These are phyloP conservation scores for Neonectria hederae DNA, from an alignment of 2,329 filamentous ascomycete species.

Conservation along the genomic window DNA sequence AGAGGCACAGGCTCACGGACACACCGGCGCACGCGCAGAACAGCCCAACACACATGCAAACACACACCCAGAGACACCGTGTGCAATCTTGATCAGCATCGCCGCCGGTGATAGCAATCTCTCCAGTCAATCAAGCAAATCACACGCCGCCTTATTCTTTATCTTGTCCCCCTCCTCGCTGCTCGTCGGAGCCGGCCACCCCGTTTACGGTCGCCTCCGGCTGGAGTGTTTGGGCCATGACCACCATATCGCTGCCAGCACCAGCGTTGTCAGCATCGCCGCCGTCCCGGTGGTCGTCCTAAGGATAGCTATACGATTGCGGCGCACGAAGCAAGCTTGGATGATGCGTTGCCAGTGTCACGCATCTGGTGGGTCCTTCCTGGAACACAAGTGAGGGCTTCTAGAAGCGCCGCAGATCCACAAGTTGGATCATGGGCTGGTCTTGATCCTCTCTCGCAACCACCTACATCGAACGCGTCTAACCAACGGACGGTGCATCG, in stretches of 20 bases:
- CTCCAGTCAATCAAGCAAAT: background rate
- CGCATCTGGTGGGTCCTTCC: conserved; percentile 6
- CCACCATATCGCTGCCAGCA: background rate
- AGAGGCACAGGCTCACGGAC: background rate
- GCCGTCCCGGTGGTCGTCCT: too few species aligned
- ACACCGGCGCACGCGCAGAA: background rate
- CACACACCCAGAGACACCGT: background rate
- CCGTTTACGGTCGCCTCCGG: background rate
- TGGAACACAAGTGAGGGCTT: conserved; percentile 1
- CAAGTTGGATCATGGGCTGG: conserved; percentile 3
- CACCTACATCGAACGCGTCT: background rate
- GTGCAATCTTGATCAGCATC: background rate
- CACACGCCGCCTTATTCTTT: background rate
- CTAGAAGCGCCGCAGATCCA: conserved; percentile 15
- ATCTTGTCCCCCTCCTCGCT: background rate
- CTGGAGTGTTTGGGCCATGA: background rate
- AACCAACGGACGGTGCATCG: background rate
- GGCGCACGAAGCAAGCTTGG: background rate
- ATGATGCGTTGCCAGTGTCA: background rate
- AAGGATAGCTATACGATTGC: too few species aligned
- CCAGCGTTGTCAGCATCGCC: background rate
- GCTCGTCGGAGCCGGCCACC: conserved; percentile 9
- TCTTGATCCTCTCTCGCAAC: background rate
- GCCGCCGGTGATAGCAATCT: background rate
- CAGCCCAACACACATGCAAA: background rate